Evolutionary conservation across 305 asterid species (phyloP).

Genomic region (Solanum aculeatissimum): DNA sequence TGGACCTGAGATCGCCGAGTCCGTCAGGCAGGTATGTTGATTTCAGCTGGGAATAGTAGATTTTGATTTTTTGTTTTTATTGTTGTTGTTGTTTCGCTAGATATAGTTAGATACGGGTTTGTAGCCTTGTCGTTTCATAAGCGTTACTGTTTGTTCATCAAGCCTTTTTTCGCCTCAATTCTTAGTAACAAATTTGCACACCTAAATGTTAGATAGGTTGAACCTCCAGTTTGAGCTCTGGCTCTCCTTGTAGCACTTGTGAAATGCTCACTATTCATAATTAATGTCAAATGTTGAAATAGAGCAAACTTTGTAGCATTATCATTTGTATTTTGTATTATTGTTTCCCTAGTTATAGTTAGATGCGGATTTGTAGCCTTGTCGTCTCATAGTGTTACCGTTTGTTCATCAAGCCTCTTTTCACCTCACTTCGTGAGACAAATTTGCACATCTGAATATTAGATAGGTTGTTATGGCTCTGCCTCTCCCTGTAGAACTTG

Average conservation of each 20-base stretch:
- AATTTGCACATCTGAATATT: neutral
- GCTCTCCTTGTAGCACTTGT: neutral
- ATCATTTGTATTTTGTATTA: neutral
- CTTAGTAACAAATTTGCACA: neutral
- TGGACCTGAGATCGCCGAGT: constrained; percentile 94
- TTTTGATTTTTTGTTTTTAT: too few species aligned
- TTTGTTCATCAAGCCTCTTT: neutral
- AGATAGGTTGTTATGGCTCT: neutral
- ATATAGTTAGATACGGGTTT: neutral
- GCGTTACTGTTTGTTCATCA: neutral
- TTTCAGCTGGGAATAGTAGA: neutral
- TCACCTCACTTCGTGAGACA: neutral
- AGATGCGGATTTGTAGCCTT: neutral
- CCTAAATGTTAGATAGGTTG: neutral
- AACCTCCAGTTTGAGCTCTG: too few species aligned
- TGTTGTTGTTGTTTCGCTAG: neutral
- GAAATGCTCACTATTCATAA: neutral
- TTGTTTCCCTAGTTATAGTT: neutral
- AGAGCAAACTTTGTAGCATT: neutral
- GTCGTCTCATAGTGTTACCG: neutral
- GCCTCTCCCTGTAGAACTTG: neutral
- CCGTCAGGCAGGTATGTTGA: constrained; percentile 60
- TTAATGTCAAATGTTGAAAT: neutral
- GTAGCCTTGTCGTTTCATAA: neutral
- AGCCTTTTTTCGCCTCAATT: too few species aligned